phyloP scores from a whole-genome alignment of 352 stramenopile genomes.

The Pythium aristosporum region DNA sequence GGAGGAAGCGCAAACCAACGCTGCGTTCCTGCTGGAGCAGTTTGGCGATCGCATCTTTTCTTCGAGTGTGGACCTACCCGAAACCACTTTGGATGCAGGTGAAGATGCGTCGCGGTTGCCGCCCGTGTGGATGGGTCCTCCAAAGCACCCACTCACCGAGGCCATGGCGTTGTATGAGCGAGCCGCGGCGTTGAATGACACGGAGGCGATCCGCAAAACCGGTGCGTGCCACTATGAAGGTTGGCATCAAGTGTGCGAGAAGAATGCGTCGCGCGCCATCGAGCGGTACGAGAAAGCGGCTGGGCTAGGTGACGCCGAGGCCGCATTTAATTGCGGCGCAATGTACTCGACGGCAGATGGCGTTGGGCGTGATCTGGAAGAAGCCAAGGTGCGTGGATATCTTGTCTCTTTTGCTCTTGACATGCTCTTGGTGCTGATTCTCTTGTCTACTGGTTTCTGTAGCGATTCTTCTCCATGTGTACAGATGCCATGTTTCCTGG shows the following conservation, averaged over 20 bases:
- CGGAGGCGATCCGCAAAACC: slow-evolving; percentile 67
- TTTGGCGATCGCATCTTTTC: slow-evolving; percentile 44
- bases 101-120: background rate
- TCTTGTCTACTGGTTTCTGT: slow-evolving; percentile 7
- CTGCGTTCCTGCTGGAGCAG: slow-evolving; percentile 70
- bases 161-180: slow-evolving; percentile 55
- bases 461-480: slow-evolving; percentile 52
- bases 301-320: slow-evolving; percentile 55
- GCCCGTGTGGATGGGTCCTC: slow-evolving; percentile 27
- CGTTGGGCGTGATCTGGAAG: slow-evolving; percentile 35
- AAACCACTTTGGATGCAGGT: background rate
- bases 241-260: slow-evolving; percentile 52
- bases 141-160: slow-evolving; percentile 39
- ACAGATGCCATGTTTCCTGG: slow-evolving; percentile 47
- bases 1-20: slow-evolving; percentile 65
- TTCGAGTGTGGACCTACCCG: background rate
- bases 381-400: slow-evolving; percentile 31
- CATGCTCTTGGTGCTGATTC: background rate
- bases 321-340: slow-evolving; percentile 57
- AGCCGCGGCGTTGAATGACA: slow-evolving; percentile 62
- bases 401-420: background rate
- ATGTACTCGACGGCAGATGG: slow-evolving; percentile 59
- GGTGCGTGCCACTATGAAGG: slow-evolving; percentile 61
- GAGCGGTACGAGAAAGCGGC: slow-evolving; percentile 53
- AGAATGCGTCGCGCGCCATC: slow-evolving; percentile 52